Base-by-base conservation (phyloP, 2,329 filamentous ascomycete genomes). In the Akanthomyces uredinophilus region DNA sequence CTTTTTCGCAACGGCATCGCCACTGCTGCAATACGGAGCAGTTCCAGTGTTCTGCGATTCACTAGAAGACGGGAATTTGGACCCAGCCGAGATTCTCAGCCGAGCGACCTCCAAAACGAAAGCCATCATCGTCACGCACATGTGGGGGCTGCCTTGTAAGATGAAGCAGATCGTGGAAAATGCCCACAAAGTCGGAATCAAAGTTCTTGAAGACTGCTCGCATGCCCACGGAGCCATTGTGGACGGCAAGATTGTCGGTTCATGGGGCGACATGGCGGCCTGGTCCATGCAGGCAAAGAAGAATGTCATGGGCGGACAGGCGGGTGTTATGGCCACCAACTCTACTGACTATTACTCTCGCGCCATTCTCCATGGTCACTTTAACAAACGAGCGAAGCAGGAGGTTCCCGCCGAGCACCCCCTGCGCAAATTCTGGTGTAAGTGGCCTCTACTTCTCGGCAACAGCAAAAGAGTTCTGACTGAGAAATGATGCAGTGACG, bases 101-200 rank as follows among this genome's bases (percentile, higher is more conserved):
- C 46, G 47, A 4, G 24, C 18, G n/a, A 59, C 54, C 0, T 16
- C 56, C 10, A 50, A 46, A 24, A 63, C 62, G 27, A 55, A 41
- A 43, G 62, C 62, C 22, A 52, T 63, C 50, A 52, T 63, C 5
- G 56, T 63, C 43, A 63, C 62, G 7, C 62, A 63, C 51, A 60
- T 63, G 51, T 63, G 62, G 62, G 62, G 62, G 2, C 49, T 60
- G 11, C 62, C 62, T 6, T 63, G 62, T 43, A 22, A 32, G 39
- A 63, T 63, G 62, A 43, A 29, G 6, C 41, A 47, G 5, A 60
- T 63, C 24, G 20, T 60, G 8, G 50, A 47, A 8, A 50, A 50
- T 32, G 55, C 47, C 4, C 44, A n/a, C 11, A 49, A 50, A 7
- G 52, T 24, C 6, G 51, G 44, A 41, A 55, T 56, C 50, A 55